Percentiles rank a stretch among this genome's conserved stretches.
Conservation (phyloP, 352 stramenopile species). For the Aphanomyces stellatus region DNA sequence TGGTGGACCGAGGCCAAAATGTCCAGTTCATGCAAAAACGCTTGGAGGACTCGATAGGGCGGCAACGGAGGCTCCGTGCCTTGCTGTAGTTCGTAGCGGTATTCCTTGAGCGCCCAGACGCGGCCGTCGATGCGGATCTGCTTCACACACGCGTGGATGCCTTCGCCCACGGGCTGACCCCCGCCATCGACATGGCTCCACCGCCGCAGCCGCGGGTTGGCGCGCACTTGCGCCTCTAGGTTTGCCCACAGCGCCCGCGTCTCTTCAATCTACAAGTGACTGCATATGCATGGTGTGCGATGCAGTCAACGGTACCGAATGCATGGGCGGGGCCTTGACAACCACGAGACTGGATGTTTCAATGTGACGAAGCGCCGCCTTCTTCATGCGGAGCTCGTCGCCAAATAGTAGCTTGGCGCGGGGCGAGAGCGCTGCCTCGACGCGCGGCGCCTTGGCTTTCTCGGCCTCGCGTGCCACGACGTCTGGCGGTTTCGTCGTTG, state of each 20-base stretch:
- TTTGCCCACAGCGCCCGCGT: not conserved
- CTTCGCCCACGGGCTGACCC: not conserved
- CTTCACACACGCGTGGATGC: slow-evolving; percentile 10
- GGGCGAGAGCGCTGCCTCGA: not conserved
- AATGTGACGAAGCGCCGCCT: not conserved
- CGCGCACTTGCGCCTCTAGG: not conserved
- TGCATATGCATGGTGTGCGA: not conserved
- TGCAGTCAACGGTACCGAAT: not conserved
- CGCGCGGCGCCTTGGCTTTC: not conserved
- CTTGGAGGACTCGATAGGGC: not conserved
- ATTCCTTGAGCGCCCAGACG: not conserved
- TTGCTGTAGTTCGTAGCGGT: not conserved
- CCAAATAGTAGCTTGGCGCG: not conserved
- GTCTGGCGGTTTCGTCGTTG: not conserved
- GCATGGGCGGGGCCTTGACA: not conserved
- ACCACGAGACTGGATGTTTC: not conserved
- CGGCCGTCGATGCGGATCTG: not conserved
- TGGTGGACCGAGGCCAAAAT: not conserved
- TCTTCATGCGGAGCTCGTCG: slow-evolving; percentile 1
- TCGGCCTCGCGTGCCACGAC: not conserved
- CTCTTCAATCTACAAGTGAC: slow-evolving; percentile 4
- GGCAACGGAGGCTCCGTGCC: not conserved
- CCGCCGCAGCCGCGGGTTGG: not conserved
- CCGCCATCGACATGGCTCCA: not conserved
- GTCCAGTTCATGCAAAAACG: slow-evolving; percentile 5